Percentiles rank a stretch among this genome's conserved stretches.
Evolutionary conservation across 2,329 filamentous ascomycete species (phyloP).

Genomic region (Penicillium nordicum): DNA sequence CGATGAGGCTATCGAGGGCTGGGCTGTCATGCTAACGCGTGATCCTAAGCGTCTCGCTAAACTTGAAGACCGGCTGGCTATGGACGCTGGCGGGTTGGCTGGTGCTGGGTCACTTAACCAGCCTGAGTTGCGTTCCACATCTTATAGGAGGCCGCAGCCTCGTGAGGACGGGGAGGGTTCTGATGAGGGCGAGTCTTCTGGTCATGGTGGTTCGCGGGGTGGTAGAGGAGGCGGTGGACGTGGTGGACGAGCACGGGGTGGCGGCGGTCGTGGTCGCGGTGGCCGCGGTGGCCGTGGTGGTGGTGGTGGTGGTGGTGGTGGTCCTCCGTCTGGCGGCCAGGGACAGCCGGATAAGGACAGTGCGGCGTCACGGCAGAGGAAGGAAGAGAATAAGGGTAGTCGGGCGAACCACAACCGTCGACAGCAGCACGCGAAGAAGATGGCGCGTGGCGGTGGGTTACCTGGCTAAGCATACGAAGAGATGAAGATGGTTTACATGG

Average conservation of each 20-base stretch:
- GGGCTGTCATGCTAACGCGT: slow-evolving; percentile 79
- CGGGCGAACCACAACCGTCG: slow-evolving; percentile 83
- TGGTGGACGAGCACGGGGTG: slow-evolving; percentile 48
- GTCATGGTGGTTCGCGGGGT: slow-evolving; percentile 24
- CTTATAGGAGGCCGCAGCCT: slow-evolving; percentile 52
- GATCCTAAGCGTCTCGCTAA: slow-evolving; percentile 65
- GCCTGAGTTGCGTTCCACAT: slow-evolving; percentile 59
- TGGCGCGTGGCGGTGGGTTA: slow-evolving; percentile 54
- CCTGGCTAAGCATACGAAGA: slow-evolving; percentile 21
- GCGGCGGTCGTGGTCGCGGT: slow-evolving; percentile 54
- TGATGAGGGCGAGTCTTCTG: slow-evolving; percentile 45
- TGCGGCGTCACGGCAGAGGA: slow-evolving; percentile 66
- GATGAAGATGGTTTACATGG: neutral
- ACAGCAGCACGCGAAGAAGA: slow-evolving; percentile 63
- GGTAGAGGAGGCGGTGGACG: slow-evolving; percentile 47
- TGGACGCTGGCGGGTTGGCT: slow-evolving; percentile 55
- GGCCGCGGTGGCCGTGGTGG: slow-evolving; percentile 54
- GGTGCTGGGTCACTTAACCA: slow-evolving; percentile 49
- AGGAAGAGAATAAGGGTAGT: slow-evolving; percentile 78
- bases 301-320: slow-evolving; percentile 45
- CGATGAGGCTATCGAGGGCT: slow-evolving; percentile 91
- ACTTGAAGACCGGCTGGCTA: slow-evolving; percentile 67
- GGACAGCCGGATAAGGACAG: slow-evolving; percentile 64
- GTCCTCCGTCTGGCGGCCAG: slow-evolving; percentile 52
- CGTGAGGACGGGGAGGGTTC: slow-evolving; percentile 44